Evolutionary conservation across 352 stramenopile genomes (phyloP), one percentile per base, ranked within the genome.

Genomic region (Pythium monospermum): DNA sequence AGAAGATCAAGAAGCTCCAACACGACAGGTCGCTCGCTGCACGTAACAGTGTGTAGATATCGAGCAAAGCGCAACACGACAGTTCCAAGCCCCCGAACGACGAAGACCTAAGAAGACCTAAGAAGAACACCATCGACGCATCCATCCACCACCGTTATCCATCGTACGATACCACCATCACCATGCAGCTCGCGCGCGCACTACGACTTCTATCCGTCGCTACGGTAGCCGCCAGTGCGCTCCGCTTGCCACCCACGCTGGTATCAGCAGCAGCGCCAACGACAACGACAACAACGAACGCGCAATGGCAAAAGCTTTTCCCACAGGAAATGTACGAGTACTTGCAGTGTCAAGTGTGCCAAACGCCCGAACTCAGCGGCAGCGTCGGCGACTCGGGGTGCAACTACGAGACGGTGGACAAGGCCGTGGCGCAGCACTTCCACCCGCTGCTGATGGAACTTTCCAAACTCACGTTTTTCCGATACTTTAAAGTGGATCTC

Each of bases 401-500:
- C 62, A 73, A 92, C 65, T 91, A 87, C 61, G 72, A 91, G 61
- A 91, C 76, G 6, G 84, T 94, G 45, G 75, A 91, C 59, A 87
- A 85, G 49, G 83, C 83, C 1, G 85, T 89, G 30, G 71, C 70
- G 27, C 64, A 87, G 57, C 76, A 92, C 62, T 93, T 94, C 51
- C 80, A 91, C 37, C 83, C 84, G 43, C 68, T 91, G 23, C 66
- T 94, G 6, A 50, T 84, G 21, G 82, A 91, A 49, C 71, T 94
- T 25, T 85, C 82, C 26, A 69, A 69, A 37, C 70, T 88, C 43
- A 87, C 76, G 13, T 97, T 96, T 68, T 97, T 97, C 61, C 88
- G 88, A 33, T 96, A 96, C 73, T 97, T 96, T 57, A 94, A 96
- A 49, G 87, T 96, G 23, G 87, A 97, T 61, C 67, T 97, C 37